Conservation (phyloP, 495 filamentous ascomycete species). For the Penicillium crystallinum region DNA sequence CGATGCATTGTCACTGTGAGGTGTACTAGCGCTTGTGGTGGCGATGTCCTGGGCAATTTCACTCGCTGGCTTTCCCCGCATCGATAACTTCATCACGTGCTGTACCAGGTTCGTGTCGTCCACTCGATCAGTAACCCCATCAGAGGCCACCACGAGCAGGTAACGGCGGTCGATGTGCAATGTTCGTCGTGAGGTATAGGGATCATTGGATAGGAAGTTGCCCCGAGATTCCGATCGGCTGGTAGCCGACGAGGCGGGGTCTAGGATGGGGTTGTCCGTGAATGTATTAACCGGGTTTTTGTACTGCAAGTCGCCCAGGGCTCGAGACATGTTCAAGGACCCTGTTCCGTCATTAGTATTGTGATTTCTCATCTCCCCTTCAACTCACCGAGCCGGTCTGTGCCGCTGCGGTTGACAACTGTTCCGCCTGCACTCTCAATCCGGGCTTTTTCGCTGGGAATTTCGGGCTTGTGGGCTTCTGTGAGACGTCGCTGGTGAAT, state of each 20-base stretch:
- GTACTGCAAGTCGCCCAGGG: slow-evolving; percentile 40
- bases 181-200: slow-evolving; percentile 22
- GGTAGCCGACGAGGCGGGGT: slow-evolving; percentile 18
- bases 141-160: slow-evolving; percentile 27
- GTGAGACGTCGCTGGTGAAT: slow-evolving; percentile 33
- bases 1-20: slow-evolving; percentile 30
- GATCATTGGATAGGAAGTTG: slow-evolving; percentile 33
- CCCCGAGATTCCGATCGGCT: slow-evolving; percentile 17
- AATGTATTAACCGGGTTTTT: slow-evolving; percentile 36
- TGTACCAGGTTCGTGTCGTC: slow-evolving; percentile 29
- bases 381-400: slow-evolving; percentile 29
- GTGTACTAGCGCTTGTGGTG: slow-evolving; percentile 8
- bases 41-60: slow-evolving; percentile 30
- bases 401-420: slow-evolving; percentile 24
- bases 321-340: slow-evolving; percentile 40
- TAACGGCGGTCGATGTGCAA: slow-evolving; percentile 26
- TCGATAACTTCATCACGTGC: slow-evolving; percentile 31
- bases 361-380: background rate
- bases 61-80: slow-evolving; percentile 26
- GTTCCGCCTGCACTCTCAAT: slow-evolving; percentile 35
- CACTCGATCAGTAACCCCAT: slow-evolving; percentile 29
- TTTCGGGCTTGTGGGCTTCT: slow-evolving; percentile 33
- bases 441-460: slow-evolving; percentile 26
- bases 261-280: slow-evolving; percentile 1
- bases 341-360: slow-evolving; percentile 14